Evolutionary conservation across 768 basidiomycete genomes (phyloP).

Genomic region (Psilocybe azurescens): DNA sequence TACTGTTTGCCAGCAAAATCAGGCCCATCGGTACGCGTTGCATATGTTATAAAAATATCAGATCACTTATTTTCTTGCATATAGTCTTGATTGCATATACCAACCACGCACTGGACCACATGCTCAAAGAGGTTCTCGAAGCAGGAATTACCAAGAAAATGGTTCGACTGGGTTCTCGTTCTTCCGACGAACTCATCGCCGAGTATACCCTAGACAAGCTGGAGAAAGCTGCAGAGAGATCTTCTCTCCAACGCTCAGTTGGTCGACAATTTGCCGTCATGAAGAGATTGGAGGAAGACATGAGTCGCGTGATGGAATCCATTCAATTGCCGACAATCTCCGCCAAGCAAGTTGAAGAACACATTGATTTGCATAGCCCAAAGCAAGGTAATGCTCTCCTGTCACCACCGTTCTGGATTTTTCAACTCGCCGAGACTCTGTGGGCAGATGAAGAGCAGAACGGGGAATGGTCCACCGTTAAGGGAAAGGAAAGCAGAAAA

Average conservation of each 20-base stretch:
- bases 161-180: slow-evolving; percentile 70
- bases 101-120: slow-evolving; percentile 81
- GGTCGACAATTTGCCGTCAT: slow-evolving; percentile 4
- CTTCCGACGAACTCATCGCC: slow-evolving; percentile 61
- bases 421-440: not conserved
- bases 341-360: not conserved
- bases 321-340: slow-evolving; percentile 4
- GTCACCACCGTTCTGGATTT: slow-evolving; percentile 56
- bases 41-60: too few species aligned
- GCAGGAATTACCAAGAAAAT: slow-evolving; percentile 64
- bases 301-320: slow-evolving; percentile 1
- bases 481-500: slow-evolving; percentile 20
- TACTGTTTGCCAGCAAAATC: slow-evolving; percentile 52
- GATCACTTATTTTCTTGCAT: not conserved
- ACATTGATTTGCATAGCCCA: slow-evolving; percentile 33
- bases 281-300: not conserved
- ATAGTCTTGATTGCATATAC: slow-evolving; percentile 61
- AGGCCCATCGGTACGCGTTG: slow-evolving; percentile 44
- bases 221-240: slow-evolving; percentile 48
- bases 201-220: slow-evolving; percentile 65
- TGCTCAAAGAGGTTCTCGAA: slow-evolving; percentile 68
- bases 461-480: slow-evolving; percentile 11
- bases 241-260: slow-evolving; percentile 43
- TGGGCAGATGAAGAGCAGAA: slow-evolving; percentile 10
- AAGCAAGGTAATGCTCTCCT: slow-evolving; percentile 36